A percentile compares a stretch with the other conserved stretches of the same genome.
phyloP scores from a whole-genome alignment of 352 stramenopile species.

The Globisporangium camurandrum region DNA sequence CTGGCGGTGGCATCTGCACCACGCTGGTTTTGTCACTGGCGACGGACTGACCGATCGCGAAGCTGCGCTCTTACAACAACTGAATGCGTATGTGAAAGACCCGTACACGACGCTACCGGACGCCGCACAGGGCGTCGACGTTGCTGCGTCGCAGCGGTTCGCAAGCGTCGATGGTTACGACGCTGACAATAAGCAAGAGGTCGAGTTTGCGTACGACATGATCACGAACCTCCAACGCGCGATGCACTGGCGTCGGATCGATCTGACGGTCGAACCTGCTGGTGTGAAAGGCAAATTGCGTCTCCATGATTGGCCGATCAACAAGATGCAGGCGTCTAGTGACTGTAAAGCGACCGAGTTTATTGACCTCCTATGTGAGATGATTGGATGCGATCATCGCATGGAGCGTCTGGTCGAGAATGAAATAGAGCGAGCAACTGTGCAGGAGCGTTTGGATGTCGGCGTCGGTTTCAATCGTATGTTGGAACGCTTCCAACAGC shows the following conservation, averaged over 20 bases:
- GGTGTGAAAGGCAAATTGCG: slow-evolving; percentile 62
- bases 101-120: slow-evolving; percentile 20
- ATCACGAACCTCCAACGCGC: slow-evolving; percentile 40
- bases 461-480: slow-evolving; percentile 3
- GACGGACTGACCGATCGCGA: not conserved
- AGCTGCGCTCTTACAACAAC: slow-evolving; percentile 20
- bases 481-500: slow-evolving; percentile 5
- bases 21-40: slow-evolving; percentile 41
- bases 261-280: slow-evolving; percentile 52
- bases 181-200: slow-evolving; percentile 72
- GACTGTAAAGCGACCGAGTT: slow-evolving; percentile 63
- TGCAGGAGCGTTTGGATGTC: not conserved
- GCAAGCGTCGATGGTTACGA: slow-evolving; percentile 55
- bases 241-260: slow-evolving; percentile 54
- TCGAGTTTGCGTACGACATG: slow-evolving; percentile 63
- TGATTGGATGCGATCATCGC: slow-evolving; percentile 52
- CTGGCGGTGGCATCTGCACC: slow-evolving; percentile 67
- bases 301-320: slow-evolving; percentile 76
- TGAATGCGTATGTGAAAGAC: slow-evolving; percentile 42
- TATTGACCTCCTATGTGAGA: slow-evolving; percentile 65
- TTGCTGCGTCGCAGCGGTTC: slow-evolving; percentile 16
- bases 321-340: slow-evolving; percentile 63
- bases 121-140: slow-evolving; percentile 4
- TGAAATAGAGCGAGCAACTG: not conserved
- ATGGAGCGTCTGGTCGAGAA: slow-evolving; percentile 14